Evolutionary conservation across 2,329 filamentous ascomycete genomes (phyloP), one percentile per base, ranked within the genome.

Genomic region (Davidsoniella eucalypti): DNA sequence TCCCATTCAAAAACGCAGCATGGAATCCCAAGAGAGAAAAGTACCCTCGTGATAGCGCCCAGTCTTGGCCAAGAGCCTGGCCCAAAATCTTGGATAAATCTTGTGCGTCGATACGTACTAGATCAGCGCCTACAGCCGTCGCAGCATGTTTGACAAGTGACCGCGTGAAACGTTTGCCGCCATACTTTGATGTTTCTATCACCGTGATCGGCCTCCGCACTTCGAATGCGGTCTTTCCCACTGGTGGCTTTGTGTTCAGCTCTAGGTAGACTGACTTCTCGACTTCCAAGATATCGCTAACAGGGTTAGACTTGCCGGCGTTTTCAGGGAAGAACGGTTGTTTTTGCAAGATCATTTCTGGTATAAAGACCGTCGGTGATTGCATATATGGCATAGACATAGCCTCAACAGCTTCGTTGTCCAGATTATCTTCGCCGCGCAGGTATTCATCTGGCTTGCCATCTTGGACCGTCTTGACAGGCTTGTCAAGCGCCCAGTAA

Each of bases 21-120:
- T 69, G 67, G 55, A 78, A 81, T 2, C 73, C 75, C 44, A 81
- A 62, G 56, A 71, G 69, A 2, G 75, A 71, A 9, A 75, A 62
- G 17, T 67, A 61, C 1, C 74, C 71, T 10, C 69, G 60, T 2
- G 65, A 64, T 44, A 67, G 69, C 3, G 66, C 65, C 63, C 65
- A 69, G 53, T 74, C 70, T 58, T 84, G 78, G 4, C 80, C 82
- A 8, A 88, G 64, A 57, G 87, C 86, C 41, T 76, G 71, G 2
- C 80, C 82, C 0, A 81, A 71, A 23, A 92, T 67, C 46, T 80
- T 71, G 2, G 82, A 82, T 49, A 93, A 65, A 58, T 83, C 80
- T 54, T 80, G 74, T 1, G 84, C 77, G 58, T 80, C 75, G 9
- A 93, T 60, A 17, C 75, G 72, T 29, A 92, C 65, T 2, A 90